Base-by-base conservation (phyloP, 2,329 filamentous ascomycete species). In the Alternaria triticina region DNA sequence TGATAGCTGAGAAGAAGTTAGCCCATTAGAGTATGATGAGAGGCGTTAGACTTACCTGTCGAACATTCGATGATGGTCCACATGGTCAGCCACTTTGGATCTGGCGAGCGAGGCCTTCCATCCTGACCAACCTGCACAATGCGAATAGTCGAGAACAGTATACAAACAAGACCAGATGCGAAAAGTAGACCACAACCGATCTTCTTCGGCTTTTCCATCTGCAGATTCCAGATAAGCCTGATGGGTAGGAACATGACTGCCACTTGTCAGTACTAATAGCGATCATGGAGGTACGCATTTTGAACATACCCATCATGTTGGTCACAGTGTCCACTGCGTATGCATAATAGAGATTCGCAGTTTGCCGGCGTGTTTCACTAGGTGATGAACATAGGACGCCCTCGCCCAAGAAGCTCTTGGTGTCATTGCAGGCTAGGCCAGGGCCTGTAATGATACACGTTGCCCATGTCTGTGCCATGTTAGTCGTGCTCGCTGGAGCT, bases 191-290 rank as follows among this genome's bases (percentile, higher is more conserved):
- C 71, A 30, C 80, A 74, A 23, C 75, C 75, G 23, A 79, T 52
- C 51, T 80, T 81, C 52, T 79, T 74, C 20, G 62, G 57, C 6
- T 62, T 60, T 10, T 77, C 72, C 70, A 81, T 80, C 36, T 76
- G 76, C 2, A 81, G 70, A 13, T 76, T 74, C 75, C 74, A 79
- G 36, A 80, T 77, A 5, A 81, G 73, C 17, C 74, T 75, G 43
- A 80, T 66, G 7, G 79, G 78, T 10, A 81, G 73, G 12, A 75
- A 67, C 79, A 81, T 81, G 58, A 81, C 78, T 81, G 49, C 20
- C 17, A 59, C 57, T 11, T 15, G 17, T 12, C 23, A 22, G 25
- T 44, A 27, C 51, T n/a, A n/a, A n/a, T n/a, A n/a, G n/a, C n/a
- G n/a, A n/a, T n/a, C n/a, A n/a, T n/a, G n/a, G n/a, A n/a, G n/a